Conservation (phyloP, 305 asterid genomes). For the Fraxinus sp. region DNA sequence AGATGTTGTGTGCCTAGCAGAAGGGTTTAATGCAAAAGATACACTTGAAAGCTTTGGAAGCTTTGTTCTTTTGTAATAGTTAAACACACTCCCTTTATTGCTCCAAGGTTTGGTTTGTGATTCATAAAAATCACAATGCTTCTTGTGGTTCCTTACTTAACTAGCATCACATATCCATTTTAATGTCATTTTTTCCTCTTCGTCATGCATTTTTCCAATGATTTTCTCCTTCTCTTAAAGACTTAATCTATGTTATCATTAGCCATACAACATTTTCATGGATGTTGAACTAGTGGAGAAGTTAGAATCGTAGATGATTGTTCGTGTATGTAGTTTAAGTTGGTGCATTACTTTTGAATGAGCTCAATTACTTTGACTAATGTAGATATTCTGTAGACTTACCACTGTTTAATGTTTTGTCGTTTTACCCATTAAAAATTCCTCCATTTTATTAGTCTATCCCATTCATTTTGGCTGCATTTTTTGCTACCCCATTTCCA, state of each 20-base stretch:
- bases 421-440: neutral
- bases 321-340: neutral
- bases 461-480: slow-evolving; percentile 5
- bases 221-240: neutral
- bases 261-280: neutral
- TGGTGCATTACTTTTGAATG: slow-evolving; percentile 6
- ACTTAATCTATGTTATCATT: neutral
- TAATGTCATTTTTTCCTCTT: neutral
- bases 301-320: neutral
- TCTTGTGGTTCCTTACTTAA: neutral
- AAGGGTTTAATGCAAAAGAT: neutral
- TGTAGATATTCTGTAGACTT: neutral
- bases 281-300: neutral
- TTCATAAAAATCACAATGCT: neutral
- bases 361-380: slow-evolving; percentile 1
- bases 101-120: neutral
- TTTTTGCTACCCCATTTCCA: neutral
- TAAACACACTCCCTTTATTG: neutral
- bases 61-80: neutral
- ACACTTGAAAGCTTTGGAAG: neutral
- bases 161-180: neutral
- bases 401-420: neutral
- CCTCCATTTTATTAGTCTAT: neutral
- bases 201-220: neutral
- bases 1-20: neutral